A percentile compares a stretch with the other conserved stretches of the same genome.
Evolutionary conservation across 2,329 filamentous ascomycete species (phyloP).

Genomic region (Aspergillus cejpii): DNA sequence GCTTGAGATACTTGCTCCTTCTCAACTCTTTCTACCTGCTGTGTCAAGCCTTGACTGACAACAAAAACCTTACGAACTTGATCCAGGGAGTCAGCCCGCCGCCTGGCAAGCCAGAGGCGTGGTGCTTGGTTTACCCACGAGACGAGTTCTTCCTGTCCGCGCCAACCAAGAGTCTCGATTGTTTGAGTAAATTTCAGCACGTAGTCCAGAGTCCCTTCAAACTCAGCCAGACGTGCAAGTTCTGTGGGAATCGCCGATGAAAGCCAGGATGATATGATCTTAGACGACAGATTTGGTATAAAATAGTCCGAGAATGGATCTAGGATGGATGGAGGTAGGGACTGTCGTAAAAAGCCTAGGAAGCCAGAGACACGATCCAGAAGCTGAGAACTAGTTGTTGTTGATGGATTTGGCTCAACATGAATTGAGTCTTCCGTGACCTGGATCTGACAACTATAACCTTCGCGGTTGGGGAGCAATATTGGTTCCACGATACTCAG

Average conservation of each 20-base stretch:
- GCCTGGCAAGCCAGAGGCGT: constrained; percentile 76
- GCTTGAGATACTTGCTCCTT: constrained; percentile 69
- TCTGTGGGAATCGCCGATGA: constrained; percentile 68
- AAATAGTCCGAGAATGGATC: constrained; percentile 60
- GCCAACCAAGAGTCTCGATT: constrained; percentile 59
- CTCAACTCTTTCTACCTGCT: constrained; percentile 74
- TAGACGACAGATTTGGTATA: constrained; percentile 61
- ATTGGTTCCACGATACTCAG: constrained; percentile 30
- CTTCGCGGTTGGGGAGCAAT: constrained; percentile 22
- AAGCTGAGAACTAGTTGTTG: constrained; percentile 30
- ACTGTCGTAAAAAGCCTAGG: constrained; percentile 47
- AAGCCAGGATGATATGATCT: constrained; percentile 68
- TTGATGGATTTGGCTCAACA: constrained; percentile 21
- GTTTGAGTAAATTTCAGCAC: constrained; percentile 58
- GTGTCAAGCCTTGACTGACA: constrained; percentile 59
- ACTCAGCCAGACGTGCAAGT: constrained; percentile 61
- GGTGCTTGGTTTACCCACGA: constrained; percentile 78
- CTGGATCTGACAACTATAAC: constrained; percentile 22
- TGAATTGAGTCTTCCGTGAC: constrained; percentile 26
- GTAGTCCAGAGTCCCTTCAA: constrained; percentile 62
- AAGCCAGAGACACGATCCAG: constrained; percentile 42
- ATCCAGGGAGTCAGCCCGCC: constrained; percentile 71
- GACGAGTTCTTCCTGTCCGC: constrained; percentile 54
- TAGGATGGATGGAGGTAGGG: constrained; percentile 46
- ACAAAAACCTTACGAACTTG: constrained; percentile 63